Conservation (phyloP, 192 early-diverging fungal genomes). For the Coemansia guatemalensis region DNA sequence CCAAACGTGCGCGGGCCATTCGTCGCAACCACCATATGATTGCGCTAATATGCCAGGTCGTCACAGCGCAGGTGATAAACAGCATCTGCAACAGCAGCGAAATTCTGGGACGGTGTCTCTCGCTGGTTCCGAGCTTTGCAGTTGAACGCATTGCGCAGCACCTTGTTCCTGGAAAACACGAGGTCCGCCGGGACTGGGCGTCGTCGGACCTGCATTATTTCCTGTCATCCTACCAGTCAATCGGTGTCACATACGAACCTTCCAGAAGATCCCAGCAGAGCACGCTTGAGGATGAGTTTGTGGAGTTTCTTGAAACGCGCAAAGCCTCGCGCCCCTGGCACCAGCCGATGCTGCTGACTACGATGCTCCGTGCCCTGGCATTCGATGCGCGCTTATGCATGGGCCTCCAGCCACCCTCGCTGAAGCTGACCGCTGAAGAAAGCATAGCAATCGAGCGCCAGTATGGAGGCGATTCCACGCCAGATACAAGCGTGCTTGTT, state of each 20-base stretch:
- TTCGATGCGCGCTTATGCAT: constrained; percentile 40
- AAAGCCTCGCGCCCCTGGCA: constrained; percentile 34
- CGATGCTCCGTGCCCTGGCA: constrained; percentile 30
- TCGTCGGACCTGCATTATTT: constrained; percentile 36
- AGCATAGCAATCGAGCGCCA: constrained; percentile 19
- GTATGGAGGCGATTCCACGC: neutral
- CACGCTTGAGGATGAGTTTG: constrained; percentile 14
- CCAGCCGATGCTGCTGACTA: constrained; percentile 37
- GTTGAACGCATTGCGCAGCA: constrained; percentile 28
- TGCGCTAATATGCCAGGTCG: constrained; percentile 26
- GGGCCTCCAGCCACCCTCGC: constrained; percentile 30
- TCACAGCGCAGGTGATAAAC: constrained; percentile 20
- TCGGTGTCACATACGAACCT: neutral
- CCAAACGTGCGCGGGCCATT: constrained; percentile 25
- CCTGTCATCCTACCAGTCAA: constrained; percentile 17
- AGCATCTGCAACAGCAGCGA: constrained; percentile 9
- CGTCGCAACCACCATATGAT: constrained; percentile 43
- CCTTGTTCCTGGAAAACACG: constrained; percentile 20
- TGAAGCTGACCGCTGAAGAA: constrained; percentile 38
- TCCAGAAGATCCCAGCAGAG: neutral
- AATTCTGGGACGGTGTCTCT: constrained; percentile 18
- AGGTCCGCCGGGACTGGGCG: constrained; percentile 43
- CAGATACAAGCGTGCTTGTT: neutral
- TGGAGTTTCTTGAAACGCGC: constrained; percentile 16
- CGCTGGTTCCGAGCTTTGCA: constrained; percentile 19